Base-by-base conservation (phyloP, 495 filamentous ascomycete genomes). In the Ramalina peruviana region DNA sequence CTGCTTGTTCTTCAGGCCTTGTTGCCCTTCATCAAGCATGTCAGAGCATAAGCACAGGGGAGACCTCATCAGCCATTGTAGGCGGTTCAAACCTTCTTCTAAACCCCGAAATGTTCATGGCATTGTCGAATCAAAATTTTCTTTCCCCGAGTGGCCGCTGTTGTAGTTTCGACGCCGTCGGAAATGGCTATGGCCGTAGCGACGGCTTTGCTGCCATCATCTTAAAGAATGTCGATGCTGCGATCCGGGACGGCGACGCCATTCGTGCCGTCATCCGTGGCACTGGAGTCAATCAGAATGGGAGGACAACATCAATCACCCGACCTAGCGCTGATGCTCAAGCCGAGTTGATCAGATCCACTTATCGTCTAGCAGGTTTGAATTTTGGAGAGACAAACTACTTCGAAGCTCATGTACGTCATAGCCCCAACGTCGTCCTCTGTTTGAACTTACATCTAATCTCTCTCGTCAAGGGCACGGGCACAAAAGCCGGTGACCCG, bases 1-100 rank as follows among this genome's bases (percentile, higher is more conserved):
- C 74, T 4, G 76, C 63, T 12, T 81, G 77, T 56, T 70, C 66
- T 0, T 61, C 65, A 2, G 65, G 64, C 48, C 50, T 75, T 1
- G 55, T 70, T 0, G 69, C 65, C 0, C 25, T 76, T 12, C 64
- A 76, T 50, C 55, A 64, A 13, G 75, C 65, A 1, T 59, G 62
- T 49, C 70, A 71, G 41, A 63, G 60, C 16, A 46, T 79, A 0
- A 56, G 64, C 25, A 41, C 54, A 3, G 65, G 72, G 12, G 68
- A 73, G 16, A 61, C 67, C 9, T 58, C 56, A 13, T 65, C 62
- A 54, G 64, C 60, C 37, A 36, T 64, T 16, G 56, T 64, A 7
- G 60, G 50, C 3, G 58, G 6, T 11, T 46, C 17, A 0, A 53
- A 45, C 13, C 25, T 54, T n/a, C 30, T 61, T 23, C 43, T 70